Percentiles rank a stretch among this genome's conserved stretches.
Evolutionary conservation across 306 rosid genomes (phyloP).

Genomic region (Pyrus bretschneideri): DNA sequence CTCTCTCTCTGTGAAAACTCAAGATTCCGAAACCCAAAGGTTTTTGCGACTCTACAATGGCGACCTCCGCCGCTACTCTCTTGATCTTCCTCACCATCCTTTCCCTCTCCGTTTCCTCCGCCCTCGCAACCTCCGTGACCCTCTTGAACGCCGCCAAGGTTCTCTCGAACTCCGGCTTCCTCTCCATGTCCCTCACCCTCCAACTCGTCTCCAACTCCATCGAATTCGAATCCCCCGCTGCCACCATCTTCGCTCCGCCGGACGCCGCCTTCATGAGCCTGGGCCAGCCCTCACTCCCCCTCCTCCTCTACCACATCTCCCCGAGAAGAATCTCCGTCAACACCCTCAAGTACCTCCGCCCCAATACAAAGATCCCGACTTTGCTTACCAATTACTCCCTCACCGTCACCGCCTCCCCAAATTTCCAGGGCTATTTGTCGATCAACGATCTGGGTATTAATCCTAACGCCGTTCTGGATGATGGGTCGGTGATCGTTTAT

Average conservation of each 20-base stretch:
- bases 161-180: constrained; percentile 33
- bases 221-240: constrained; percentile 14
- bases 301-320: constrained; percentile 31
- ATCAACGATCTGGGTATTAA: constrained; percentile 38
- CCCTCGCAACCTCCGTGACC: not conserved
- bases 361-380: constrained; percentile 58
- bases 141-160: constrained; percentile 10
- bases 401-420: constrained; percentile 36
- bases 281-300: constrained; percentile 27
- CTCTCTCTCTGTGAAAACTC: not conserved
- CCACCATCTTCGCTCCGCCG: constrained; percentile 40
- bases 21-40: not conserved
- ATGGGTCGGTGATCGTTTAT: constrained; percentile 40
- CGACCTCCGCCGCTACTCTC: not conserved
- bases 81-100: not conserved
- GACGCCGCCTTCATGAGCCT: constrained; percentile 25
- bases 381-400: constrained; percentile 34
- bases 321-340: constrained; percentile 20
- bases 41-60: not conserved
- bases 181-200: constrained; percentile 36
- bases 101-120: not conserved
- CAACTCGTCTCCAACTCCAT: constrained; percentile 18
- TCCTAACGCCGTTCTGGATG: constrained; percentile 34
- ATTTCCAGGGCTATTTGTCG: constrained; percentile 13
- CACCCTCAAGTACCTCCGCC: constrained; percentile 47